Evolutionary conservation across 208 protist genomes (phyloP).

Genomic region (Trypanosoma congolense): DNA sequence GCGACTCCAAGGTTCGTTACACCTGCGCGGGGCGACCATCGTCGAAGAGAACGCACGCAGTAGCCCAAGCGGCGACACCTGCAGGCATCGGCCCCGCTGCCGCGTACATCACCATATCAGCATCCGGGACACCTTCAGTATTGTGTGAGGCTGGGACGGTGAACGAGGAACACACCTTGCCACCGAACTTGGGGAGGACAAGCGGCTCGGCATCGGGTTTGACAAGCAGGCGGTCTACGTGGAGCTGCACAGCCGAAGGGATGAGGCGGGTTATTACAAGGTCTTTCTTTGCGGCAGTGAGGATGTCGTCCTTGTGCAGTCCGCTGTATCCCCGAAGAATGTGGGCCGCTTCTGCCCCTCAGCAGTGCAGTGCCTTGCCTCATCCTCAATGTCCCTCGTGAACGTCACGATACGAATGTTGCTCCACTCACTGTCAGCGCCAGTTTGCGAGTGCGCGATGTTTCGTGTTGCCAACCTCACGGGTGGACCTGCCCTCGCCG

Average conservation of each 20-base stretch:
- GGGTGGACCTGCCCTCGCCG: not conserved
- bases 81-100: conserved; percentile 22
- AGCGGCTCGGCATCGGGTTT: conserved; percentile 19
- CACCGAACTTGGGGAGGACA: not conserved
- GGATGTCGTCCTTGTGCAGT: conserved; percentile 30
- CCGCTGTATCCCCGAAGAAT: conserved; percentile 14
- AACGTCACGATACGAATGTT: conserved; percentile 39
- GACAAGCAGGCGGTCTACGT: conserved; percentile 42
- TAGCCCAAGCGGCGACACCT: conserved; percentile 16
- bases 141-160: conserved; percentile 36
- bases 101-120: conserved; percentile 71
- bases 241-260: conserved; percentile 33
- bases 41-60: not conserved
- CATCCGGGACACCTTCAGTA: conserved; percentile 29
- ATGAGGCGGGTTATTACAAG: conserved; percentile 26
- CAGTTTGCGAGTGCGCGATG: not conserved
- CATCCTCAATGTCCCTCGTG: conserved; percentile 27
- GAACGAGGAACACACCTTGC: conserved; percentile 27
- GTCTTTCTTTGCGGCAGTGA: conserved; percentile 28
- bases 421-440: conserved; percentile 12
- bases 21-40: conserved; percentile 30
- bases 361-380: conserved; percentile 30
- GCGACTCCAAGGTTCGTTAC: conserved; percentile 45
- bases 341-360: conserved; percentile 19
- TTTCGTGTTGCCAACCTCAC: not conserved